Evolutionary conservation across 495 filamentous ascomycete genomes (phyloP), one percentile per base, ranked within the genome.

Genomic region (Penicillium flavigenum): DNA sequence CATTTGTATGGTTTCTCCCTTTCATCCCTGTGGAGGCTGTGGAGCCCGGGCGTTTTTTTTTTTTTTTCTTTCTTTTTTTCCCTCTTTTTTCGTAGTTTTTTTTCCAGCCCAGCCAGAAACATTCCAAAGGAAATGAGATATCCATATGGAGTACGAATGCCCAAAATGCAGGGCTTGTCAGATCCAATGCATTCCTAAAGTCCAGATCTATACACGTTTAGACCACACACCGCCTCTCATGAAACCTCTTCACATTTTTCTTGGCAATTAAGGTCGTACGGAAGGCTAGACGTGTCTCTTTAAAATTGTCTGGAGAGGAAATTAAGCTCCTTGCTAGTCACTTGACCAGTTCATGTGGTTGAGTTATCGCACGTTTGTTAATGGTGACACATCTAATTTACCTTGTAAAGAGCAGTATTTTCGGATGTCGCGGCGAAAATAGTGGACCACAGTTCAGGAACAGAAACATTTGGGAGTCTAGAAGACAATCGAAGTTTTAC

Each of bases 341-440:
- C 16, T 60, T 67, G 65, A 65, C 58, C 29, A 24, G 36, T 39
- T 63, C 58, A 59, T 41, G 47, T 59, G 61, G 38, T 48, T 48
- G n/a, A n/a, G n/a, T n/a, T n/a, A n/a, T n/a, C n/a, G n/a, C 22
- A 24, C 22, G 22, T 24, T 24, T 24, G 3, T 16, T 11, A 16
- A 20, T 32, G 22, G 22, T 24, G 24, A 5, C 24, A 26, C 24
- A 26, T 26, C 24, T 26, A 26, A 26, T 26, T 26, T 26, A 26
- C 5, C 24, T 22, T 22, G 22, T 22, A 22, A 22, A 22, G 22
- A 22, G 22, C 22, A 22, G 22, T 32, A 50, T 50, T 50, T 38
- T 1, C 29, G 47, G 44, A 29, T 47, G 44, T 47, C 11, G 22
- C 44, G 44, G 44, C 8, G 41, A 47, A 34, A 34, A 7, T 19